A percentile compares a stretch with the other conserved stretches of the same genome.
Conservation (phyloP, 179 eudicot genomes). For the Carnegiea gigantea region DNA sequence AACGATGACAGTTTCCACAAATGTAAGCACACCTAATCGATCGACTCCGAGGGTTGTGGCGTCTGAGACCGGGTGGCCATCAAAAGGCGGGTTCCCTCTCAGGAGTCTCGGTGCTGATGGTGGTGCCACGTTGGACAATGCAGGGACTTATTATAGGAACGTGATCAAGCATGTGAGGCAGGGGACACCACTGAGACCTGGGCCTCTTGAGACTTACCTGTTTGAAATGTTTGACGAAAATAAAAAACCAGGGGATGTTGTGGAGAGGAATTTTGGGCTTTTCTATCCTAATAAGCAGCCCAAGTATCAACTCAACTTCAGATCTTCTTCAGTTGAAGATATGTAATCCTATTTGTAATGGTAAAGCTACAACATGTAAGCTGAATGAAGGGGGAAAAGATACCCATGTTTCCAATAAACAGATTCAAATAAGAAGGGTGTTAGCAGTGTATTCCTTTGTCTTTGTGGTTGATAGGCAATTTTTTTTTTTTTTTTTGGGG, state of each 20-base stretch:
- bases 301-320: slow-evolving; percentile 3
- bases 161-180: neutral
- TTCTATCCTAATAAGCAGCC: neutral
- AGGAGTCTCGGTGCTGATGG: neutral
- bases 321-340: neutral
- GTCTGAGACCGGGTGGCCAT: neutral
- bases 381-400: too few species aligned
- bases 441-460: too few species aligned
- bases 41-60: neutral
- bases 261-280: slow-evolving; percentile 2
- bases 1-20: neutral
- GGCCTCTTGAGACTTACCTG: neutral
- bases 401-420: too few species aligned
- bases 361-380: too few species aligned
- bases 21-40: neutral
- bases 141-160: slow-evolving; percentile 11
- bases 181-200: neutral
- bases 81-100: neutral
- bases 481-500: too few species aligned
- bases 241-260: neutral
- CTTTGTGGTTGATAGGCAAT: too few species aligned
- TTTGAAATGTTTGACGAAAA: slow-evolving; percentile 12
- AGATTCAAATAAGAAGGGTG: too few species aligned
- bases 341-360: neutral
- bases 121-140: neutral